A percentile compares a stretch with the other conserved stretches of the same genome.
Evolutionary conservation across 116 monocot species (phyloP).

Genomic region (Trichopus zeylanicus): DNA sequence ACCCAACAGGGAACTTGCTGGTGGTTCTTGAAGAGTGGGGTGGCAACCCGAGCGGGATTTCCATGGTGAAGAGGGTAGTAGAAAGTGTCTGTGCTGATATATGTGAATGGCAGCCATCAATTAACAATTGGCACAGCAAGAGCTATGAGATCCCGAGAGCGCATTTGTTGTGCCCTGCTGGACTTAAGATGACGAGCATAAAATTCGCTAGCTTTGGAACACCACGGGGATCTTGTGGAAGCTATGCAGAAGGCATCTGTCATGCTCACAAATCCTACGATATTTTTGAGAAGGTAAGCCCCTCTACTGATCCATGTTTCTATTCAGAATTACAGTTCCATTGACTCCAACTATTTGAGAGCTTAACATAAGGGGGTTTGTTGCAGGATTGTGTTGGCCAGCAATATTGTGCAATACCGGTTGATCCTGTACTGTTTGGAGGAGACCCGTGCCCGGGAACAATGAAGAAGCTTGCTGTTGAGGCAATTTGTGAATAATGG

Average conservation of each 20-base stretch:
- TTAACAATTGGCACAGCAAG: constrained; percentile 21
- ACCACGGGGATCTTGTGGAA: constrained; percentile 30
- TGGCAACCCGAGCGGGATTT: constrained; percentile 66
- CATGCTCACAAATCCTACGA: constrained; percentile 58
- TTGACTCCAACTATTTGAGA: neutral
- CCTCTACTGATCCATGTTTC: neutral
- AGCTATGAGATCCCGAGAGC: constrained; percentile 20
- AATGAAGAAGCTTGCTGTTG: constrained; percentile 47
- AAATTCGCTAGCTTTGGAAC: constrained; percentile 45
- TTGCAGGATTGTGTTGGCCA: constrained; percentile 71
- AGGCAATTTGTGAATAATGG: constrained; percentile 42
- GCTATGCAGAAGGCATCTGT: constrained; percentile 29
- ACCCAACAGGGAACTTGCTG: constrained; percentile 67
- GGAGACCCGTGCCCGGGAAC: constrained; percentile 77
- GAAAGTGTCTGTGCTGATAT: constrained; percentile 39
- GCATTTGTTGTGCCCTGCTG: constrained; percentile 26
- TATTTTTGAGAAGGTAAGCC: constrained; percentile 50
- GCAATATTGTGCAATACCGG: constrained; percentile 45
- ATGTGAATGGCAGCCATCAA: constrained; percentile 35
- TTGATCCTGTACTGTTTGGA: constrained; percentile 53
- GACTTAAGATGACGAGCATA: constrained; percentile 24
- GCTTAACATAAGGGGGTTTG: constrained; percentile 18
- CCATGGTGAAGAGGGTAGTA: constrained; percentile 57
- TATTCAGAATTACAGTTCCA: too few relatives aligned
- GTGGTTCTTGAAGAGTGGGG: constrained; percentile 97